phyloP scores from a whole-genome alignment of 495 filamentous ascomycete genomes.

The Aspergillus taichungensis region DNA sequence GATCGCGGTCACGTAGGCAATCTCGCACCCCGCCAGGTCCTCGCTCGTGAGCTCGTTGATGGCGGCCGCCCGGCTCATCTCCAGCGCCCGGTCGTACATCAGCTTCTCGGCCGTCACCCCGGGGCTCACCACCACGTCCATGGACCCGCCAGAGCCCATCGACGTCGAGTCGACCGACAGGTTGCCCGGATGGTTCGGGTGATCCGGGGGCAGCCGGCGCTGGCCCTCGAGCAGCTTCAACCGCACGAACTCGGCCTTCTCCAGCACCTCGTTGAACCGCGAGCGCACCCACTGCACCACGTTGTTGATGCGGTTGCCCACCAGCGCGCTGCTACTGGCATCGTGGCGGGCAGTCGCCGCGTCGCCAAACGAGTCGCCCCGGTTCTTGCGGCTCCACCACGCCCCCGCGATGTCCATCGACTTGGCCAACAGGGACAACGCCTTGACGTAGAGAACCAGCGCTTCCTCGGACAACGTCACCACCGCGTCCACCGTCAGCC shows the following conservation, averaged over 20 bases:
- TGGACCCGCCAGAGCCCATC: conserved; percentile 41
- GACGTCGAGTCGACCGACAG: conserved; percentile 45
- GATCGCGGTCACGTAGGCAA: conserved; percentile 87
- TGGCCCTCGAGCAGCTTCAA: conserved; percentile 83
- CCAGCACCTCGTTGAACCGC: conserved; percentile 92
- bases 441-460: conserved; percentile 91
- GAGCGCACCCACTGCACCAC: conserved; percentile 90
- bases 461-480: conserved; percentile 89
- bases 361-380: conserved; percentile 51
- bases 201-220: conserved; percentile 69
- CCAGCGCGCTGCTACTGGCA: conserved; percentile 40
- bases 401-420: conserved; percentile 93
- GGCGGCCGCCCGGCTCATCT: conserved; percentile 90
- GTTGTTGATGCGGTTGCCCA: conserved; percentile 75
- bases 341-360: conserved; percentile 30
- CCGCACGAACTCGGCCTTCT: conserved; percentile 88
- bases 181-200: conserved; percentile 79
- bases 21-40: conserved; percentile 80
- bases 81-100: conserved; percentile 95
- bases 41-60: conserved; percentile 92
- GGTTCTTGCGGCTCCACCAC: conserved; percentile 80
- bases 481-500: conserved; percentile 73
- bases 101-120: conserved; percentile 91
- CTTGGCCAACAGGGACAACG: conserved; percentile 75
- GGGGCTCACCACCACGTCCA: conserved; percentile 57